phyloP scores from a whole-genome alignment of 352 stramenopile species.

The Phytophthora hybrid region DNA sequence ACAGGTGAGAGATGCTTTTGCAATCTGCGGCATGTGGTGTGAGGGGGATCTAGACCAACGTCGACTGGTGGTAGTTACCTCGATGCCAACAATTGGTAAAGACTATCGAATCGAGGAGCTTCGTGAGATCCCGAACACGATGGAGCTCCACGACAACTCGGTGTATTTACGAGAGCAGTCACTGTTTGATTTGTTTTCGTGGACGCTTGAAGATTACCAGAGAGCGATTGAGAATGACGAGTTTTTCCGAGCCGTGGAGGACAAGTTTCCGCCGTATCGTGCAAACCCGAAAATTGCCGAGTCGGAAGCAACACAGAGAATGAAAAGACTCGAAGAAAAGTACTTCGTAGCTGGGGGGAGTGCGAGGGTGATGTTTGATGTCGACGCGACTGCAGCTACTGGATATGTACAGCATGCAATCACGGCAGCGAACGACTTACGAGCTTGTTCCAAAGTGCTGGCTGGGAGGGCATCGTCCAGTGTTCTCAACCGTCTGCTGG shows the following conservation, averaged over 20 bases:
- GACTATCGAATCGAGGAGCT: background rate
- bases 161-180: background rate
- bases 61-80: background rate
- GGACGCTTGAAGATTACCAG: background rate
- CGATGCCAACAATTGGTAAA: background rate
- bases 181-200: background rate
- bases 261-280: background rate
- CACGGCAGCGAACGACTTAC: background rate
- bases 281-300: background rate
- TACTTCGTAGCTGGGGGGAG: background rate
- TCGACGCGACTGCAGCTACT: background rate
- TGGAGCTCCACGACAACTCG: background rate
- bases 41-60: background rate
- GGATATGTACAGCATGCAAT: background rate
- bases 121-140: background rate
- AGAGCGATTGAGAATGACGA: background rate
- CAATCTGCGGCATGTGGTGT: background rate
- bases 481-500: background rate
- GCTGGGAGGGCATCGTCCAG: background rate
- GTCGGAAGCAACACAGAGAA: background rate
- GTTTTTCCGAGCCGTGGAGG: background rate
- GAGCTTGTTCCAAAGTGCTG: background rate
- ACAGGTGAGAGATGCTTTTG: background rate
- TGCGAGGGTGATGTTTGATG: background rate
- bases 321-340: background rate